Evolutionary conservation across 352 stramenopile species (phyloP).

Genomic region (Pythium aristosporum): DNA sequence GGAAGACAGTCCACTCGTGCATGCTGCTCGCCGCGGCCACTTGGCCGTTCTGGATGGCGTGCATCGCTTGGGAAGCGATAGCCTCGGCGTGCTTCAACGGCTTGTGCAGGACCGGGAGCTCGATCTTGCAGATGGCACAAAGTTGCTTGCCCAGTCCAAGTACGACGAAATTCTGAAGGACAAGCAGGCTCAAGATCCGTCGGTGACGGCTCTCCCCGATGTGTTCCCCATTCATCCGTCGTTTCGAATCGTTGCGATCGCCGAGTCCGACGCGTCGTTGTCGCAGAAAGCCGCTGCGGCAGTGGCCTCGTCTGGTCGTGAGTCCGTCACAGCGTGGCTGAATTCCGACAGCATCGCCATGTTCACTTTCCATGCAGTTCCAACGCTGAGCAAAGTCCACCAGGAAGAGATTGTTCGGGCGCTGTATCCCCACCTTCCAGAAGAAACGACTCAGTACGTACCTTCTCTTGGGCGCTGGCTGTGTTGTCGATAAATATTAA

Average conservation of each 20-base stretch:
- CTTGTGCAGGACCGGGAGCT: slow-evolving; percentile 89
- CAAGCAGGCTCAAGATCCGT: slow-evolving; percentile 21
- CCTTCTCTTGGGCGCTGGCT: background rate
- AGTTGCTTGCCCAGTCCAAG: slow-evolving; percentile 62
- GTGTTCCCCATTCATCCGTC: slow-evolving; percentile 83
- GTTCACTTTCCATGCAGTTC: slow-evolving; percentile 71
- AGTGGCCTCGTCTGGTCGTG: slow-evolving; percentile 32
- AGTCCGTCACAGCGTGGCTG: slow-evolving; percentile 62
- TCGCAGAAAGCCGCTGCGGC: slow-evolving; percentile 29
- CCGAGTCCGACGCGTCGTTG: slow-evolving; percentile 46
- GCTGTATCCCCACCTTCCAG: slow-evolving; percentile 52
- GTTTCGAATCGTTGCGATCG: slow-evolving; percentile 89
- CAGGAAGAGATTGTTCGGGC: slow-evolving; percentile 49
- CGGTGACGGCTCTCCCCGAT: slow-evolving; percentile 18
- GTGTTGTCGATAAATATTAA: background rate
- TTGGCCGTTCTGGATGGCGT: slow-evolving; percentile 92
- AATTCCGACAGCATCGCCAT: slow-evolving; percentile 77
- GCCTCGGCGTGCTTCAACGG: slow-evolving; percentile 83
- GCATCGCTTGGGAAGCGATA: slow-evolving; percentile 90
- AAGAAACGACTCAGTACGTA: slow-evolving; percentile 55
- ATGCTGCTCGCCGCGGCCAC: slow-evolving; percentile 82
- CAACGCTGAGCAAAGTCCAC: slow-evolving; percentile 37
- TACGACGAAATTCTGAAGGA: slow-evolving; percentile 49
- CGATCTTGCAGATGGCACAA: slow-evolving; percentile 87
- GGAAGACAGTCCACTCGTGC: slow-evolving; percentile 91